These are phyloP conservation scores for Xylaria hypoxylon DNA, from an alignment of 2,329 filamentous ascomycete genomes.

Conservation along the genomic window DNA sequence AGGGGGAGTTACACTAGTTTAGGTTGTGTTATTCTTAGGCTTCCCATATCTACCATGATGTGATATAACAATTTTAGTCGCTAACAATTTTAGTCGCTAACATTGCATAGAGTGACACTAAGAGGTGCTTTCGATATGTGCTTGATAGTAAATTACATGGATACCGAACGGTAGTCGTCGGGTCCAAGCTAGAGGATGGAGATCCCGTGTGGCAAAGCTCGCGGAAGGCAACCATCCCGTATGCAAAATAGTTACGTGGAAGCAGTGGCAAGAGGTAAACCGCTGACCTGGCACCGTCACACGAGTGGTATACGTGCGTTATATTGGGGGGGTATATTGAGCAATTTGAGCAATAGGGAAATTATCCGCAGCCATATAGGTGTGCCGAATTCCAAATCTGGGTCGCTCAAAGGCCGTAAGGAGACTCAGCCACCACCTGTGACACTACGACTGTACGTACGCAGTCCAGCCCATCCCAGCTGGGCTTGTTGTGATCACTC, in stretches of 20 bases:
- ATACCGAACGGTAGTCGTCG: background rate
- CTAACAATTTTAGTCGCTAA: too few relatives aligned
- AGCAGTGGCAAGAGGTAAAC: background rate
- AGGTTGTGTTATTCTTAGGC: too few relatives aligned
- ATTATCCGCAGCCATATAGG: background rate
- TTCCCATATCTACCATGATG: too few relatives aligned
- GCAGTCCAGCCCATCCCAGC: too few relatives aligned
- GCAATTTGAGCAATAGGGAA: background rate
- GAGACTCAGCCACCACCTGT: constrained; percentile 23
- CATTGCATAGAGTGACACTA: too few relatives aligned
- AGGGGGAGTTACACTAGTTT: too few relatives aligned
- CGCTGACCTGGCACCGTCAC: background rate
- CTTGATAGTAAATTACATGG: background rate
- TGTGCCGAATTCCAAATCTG: constrained; percentile 28
- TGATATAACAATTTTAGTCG: too few relatives aligned
- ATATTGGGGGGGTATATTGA: too few relatives aligned
- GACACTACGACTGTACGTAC: background rate
- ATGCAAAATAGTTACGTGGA: background rate
- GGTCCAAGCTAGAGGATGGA: background rate
- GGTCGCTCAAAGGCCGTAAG: background rate
- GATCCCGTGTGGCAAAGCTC: constrained; percentile 2
- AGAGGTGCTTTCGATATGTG: too few relatives aligned
- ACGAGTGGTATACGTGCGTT: background rate
- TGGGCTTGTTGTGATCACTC: too few relatives aligned
- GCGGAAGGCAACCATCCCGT: constrained; percentile 14